phyloP scores from a whole-genome alignment of 441 rosid genomes.

The Croton laevigatus region DNA sequence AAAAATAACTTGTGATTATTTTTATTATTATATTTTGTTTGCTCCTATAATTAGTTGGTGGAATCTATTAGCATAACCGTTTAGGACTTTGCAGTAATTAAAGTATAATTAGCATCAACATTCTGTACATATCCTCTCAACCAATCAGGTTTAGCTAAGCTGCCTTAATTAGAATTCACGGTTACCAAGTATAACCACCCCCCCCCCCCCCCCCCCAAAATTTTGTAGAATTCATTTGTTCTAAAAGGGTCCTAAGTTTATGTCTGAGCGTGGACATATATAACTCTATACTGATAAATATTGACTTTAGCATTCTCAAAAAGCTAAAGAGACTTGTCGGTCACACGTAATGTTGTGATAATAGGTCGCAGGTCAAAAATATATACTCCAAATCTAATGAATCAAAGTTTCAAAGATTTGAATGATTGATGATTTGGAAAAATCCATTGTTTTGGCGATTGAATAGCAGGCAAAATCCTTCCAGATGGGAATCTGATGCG shows the following conservation, averaged over 20 bases:
- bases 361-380: too few species aligned
- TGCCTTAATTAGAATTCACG: constrained; percentile 3
- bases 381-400: too few species aligned
- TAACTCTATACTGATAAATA: background rate
- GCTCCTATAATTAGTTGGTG: too few species aligned
- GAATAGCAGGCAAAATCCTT: background rate
- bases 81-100: constrained; percentile 18
- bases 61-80: background rate
- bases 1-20: background rate
- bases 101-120: constrained; percentile 18
- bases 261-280: too few species aligned
- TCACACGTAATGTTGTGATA: too few species aligned
- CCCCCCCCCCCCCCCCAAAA: too few species aligned
- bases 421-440: background rate
- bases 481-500: background rate
- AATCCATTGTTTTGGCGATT: background rate
- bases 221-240: too few species aligned
- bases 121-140: background rate
- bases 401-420: background rate
- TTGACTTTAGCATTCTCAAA: too few species aligned
- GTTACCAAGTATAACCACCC: background rate
- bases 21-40: background rate
- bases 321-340: too few species aligned
- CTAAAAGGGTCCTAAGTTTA: too few species aligned
- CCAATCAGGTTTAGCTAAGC: background rate